phyloP scores from a whole-genome alignment of 805 yeast genomes.

The Metschnikowia kunwiensis region DNA sequence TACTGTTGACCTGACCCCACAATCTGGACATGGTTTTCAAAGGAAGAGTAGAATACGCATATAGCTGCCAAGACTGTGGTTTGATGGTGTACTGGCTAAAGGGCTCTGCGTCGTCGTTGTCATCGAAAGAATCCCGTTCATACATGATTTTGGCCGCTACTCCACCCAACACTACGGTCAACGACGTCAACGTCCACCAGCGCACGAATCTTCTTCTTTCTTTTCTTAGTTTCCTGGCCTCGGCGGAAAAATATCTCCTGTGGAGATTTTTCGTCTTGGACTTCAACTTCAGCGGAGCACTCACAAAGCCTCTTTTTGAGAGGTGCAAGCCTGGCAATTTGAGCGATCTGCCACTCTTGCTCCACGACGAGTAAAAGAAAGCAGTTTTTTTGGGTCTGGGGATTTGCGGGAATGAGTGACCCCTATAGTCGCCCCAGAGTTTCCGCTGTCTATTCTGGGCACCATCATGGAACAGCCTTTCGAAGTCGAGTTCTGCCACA shows the following conservation, averaged over 20 bases:
- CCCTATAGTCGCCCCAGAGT: conserved; percentile 32
- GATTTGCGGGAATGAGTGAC: conserved; percentile 43
- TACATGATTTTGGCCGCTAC: conserved; percentile 47
- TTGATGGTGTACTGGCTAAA: conserved; percentile 43
- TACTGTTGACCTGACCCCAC: conserved; percentile 90
- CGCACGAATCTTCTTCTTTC: conserved; percentile 41
- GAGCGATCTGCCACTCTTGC: conserved; percentile 19
- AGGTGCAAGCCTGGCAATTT: conserved; percentile 21
- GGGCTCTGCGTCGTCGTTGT: conserved; percentile 25
- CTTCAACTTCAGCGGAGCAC: conserved; percentile 36
- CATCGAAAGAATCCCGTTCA: conserved; percentile 30
- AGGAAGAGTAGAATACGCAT: conserved; percentile 86
- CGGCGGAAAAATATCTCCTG: conserved; percentile 40
- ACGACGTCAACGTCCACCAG: conserved; percentile 55
- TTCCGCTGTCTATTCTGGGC: conserved; percentile 18
- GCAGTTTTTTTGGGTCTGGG: conserved; percentile 57
- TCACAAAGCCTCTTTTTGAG: conserved; percentile 32
- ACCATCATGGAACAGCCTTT: conserved; percentile 14
- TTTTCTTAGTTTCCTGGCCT: conserved; percentile 39
- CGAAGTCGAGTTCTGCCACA: conserved; percentile 33
- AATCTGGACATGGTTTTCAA: conserved; percentile 84
- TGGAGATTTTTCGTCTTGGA: conserved; percentile 36
- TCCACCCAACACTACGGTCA: conserved; percentile 52
- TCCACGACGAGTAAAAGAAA: conserved; percentile 48
- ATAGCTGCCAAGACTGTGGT: conserved; percentile 85